These are phyloP conservation scores for Geotrichum candidum DNA, from an alignment of 1,139 yeast species.

Conservation along the genomic window DNA sequence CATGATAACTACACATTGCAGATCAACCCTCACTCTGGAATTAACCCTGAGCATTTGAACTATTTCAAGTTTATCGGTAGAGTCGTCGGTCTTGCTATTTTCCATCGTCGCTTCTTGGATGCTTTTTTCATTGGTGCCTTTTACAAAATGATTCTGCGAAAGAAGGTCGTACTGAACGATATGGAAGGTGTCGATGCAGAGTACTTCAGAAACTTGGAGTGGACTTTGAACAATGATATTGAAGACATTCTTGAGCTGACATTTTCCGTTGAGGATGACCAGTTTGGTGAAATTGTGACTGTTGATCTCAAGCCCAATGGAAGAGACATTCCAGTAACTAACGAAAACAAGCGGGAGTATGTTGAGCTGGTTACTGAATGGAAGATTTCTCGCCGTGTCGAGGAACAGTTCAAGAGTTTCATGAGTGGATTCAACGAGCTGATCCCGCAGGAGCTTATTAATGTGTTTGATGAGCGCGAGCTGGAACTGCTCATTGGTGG, in stretches of 20 bases:
- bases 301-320: conserved; percentile 90
- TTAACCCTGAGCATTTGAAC: conserved; percentile 95
- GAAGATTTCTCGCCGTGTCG: conserved; percentile 90
- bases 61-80: conserved; percentile 98
- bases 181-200: conserved; percentile 99
- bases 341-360: conserved; percentile 91
- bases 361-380: conserved; percentile 94
- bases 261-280: conserved; percentile 91
- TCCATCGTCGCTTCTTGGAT: conserved; percentile 95
- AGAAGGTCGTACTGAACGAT: conserved; percentile 91
- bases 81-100: conserved; percentile 95
- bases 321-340: conserved; percentile 79
- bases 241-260: conserved; percentile 81
- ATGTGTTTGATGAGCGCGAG: conserved; percentile 96
- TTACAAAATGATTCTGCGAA: conserved; percentile 95
- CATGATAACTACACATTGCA: conserved; percentile 97
- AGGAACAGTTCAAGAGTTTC: conserved; percentile 93
- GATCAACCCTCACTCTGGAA: conserved; percentile 96
- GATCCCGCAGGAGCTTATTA: conserved; percentile 92
- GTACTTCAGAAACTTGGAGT: conserved; percentile 85
- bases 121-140: conserved; percentile 98
- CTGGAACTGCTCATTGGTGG: conserved; percentile 95
- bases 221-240: conserved; percentile 94
- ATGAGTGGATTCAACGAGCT: conserved; percentile 97
- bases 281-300: conserved; percentile 88